Base-by-base conservation (phyloP, 108 stramenopile species). In the Skeletonema menzelii region DNA sequence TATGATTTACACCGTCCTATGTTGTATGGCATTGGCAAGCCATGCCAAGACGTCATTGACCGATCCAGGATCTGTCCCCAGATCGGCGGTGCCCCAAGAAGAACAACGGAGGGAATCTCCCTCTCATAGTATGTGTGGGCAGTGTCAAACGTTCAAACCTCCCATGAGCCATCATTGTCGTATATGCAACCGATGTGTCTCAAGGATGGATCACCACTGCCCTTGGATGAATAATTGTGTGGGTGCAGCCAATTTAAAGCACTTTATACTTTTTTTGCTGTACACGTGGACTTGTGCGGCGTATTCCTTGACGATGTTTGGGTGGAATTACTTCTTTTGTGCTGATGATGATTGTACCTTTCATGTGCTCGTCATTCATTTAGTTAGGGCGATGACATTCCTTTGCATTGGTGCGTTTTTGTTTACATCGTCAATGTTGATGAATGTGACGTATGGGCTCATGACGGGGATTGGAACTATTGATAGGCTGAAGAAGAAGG, bases 211-310 rank as follows among this genome's bases (percentile, higher is more conserved):
- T 82, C 98, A 98, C 76, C 94, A 95, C 79, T 98, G 98, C 90
- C 96, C 97, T 6, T 98, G 98, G 98, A 98, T 99, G 92, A 99
- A 99, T 84, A 99, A 99, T 85, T 99, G 97, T 79, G 90, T 99
- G 22, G 99, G 97, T 22, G 91, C 86, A 10, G 78, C 74, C 14
- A 82, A 83, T 65, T 83, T 97, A 70, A 98, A 99, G 82, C 95
- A 95, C 73, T 99, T 99, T 79, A 72, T 97, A 42, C 90, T 99
- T 2, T 99, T 99, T 80, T 75, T 97, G 38, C 64, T 93, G 20
- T 99, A 98, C 79, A 94, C 95, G 0, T 96, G 95, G 91, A 69
- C 89, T 4, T 87, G 93, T 70, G 85, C 87, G 27, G 87, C 86
- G 42, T 96, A 88, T 75, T 85, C 92, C 1, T 69, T 99, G 60